Percentiles rank a stretch among this genome's conserved stretches.
These are phyloP conservation scores for Rhodosporidiobolus sp. DNA, from an alignment of 768 basidiomycete species.

Conservation along the genomic window DNA sequence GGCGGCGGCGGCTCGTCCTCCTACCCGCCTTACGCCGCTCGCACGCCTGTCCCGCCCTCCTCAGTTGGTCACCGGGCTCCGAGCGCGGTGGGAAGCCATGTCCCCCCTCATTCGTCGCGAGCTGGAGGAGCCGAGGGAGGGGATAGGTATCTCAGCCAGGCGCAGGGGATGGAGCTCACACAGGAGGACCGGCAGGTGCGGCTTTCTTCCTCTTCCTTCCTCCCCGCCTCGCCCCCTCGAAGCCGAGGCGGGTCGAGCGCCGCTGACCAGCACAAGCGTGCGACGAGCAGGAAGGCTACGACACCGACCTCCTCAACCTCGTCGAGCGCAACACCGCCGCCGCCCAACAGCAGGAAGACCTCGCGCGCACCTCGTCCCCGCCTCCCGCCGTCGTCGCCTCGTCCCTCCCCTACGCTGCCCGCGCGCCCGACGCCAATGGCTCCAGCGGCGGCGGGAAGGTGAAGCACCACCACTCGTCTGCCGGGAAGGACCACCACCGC, in stretches of 20 bases:
- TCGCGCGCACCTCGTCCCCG: neutral
- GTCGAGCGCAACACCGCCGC: slow-evolving; percentile 25
- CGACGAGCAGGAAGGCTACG: slow-evolving; percentile 20
- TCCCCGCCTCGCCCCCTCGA: neutral
- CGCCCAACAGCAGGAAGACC: neutral
- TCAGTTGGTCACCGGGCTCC: neutral
- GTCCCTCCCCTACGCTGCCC: slow-evolving; percentile 19
- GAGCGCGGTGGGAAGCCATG: neutral
- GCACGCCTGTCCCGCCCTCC: too few relatives aligned
- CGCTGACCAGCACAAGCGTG: too few relatives aligned
- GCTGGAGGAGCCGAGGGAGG: neutral
- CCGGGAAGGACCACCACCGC: neutral
- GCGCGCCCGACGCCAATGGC: neutral
- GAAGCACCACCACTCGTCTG: slow-evolving; percentile 4
- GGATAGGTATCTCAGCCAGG: neutral
- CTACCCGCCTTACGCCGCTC: too few relatives aligned
- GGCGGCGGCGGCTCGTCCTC: too few relatives aligned
- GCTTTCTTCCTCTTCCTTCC: neutral
- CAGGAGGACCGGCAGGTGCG: slow-evolving; percentile 22
- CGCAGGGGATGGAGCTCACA: slow-evolving; percentile 13
- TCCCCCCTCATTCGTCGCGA: neutral
- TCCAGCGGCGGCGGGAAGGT: neutral
- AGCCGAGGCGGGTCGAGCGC: neutral
- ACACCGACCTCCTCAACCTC: slow-evolving; percentile 14
- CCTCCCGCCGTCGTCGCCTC: neutral